Percentiles rank a stretch among this genome's conserved stretches.
phyloP scores from a whole-genome alignment of 148 eudicot species.

The Rhododendron williamsianum region DNA sequence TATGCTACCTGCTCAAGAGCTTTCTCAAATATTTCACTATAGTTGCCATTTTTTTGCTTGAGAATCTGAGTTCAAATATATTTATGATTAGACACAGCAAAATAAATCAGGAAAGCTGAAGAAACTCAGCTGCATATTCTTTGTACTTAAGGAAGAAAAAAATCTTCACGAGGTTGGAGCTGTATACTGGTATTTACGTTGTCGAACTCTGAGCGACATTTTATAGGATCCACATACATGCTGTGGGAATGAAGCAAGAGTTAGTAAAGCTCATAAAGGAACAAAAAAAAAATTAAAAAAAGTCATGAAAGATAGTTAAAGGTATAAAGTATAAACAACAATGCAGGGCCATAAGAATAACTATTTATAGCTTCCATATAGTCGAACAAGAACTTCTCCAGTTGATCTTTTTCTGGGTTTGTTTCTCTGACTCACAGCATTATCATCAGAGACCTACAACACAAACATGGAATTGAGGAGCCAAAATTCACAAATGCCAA shows the following conservation, averaged over 20 bases:
- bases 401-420: slow-evolving; percentile 40
- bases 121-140: background rate
- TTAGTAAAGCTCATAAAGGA: background rate
- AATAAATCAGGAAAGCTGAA: background rate
- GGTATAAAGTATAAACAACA: background rate
- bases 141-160: background rate
- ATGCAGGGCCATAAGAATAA: slow-evolving; percentile 17
- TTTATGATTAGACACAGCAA: background rate
- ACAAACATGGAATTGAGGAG: background rate
- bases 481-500: background rate
- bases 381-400: slow-evolving; percentile 56
- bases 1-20: slow-evolving; percentile 44
- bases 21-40: slow-evolving; percentile 32
- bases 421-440: slow-evolving; percentile 26
- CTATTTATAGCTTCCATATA: slow-evolving; percentile 71
- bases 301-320: background rate
- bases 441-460: slow-evolving; percentile 48
- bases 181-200: slow-evolving; percentile 29
- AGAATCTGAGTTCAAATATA: slow-evolving; percentile 33
- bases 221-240: slow-evolving; percentile 38
- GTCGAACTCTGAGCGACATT: slow-evolving; percentile 34
- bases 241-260: slow-evolving; percentile 26
- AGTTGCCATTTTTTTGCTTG: slow-evolving; percentile 34
- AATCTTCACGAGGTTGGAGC: background rate
- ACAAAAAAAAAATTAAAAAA: background rate